Percentiles rank a stretch among this genome's conserved stretches.
Evolutionary conservation across 176 grass and related monocot genomes (phyloP).

Genomic region (Triticum monococcum): DNA sequence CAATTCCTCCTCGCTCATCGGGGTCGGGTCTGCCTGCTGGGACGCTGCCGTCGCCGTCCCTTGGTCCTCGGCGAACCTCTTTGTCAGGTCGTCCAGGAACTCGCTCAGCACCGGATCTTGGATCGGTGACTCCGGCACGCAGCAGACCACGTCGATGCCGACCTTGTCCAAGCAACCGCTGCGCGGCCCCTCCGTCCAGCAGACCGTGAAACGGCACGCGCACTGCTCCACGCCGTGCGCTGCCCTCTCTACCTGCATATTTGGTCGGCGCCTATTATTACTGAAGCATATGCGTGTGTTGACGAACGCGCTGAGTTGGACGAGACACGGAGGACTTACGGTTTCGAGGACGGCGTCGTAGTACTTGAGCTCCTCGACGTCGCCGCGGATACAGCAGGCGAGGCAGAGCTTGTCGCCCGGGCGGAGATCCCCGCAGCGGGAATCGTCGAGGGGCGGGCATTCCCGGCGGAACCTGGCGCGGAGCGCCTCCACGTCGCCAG

Average conservation of each 20-base stretch:
- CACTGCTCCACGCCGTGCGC: constrained; percentile 37
- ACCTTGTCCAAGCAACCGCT: not conserved
- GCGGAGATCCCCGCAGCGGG: constrained; percentile 33
- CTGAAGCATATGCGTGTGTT: not conserved
- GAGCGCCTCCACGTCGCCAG: constrained; percentile 10
- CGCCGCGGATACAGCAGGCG: not conserved
- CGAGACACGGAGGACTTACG: not conserved
- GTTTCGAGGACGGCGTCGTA: constrained; percentile 41
- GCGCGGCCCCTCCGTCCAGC: constrained; percentile 30
- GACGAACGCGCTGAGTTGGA: not conserved
- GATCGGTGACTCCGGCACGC: constrained; percentile 24
- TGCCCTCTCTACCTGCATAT: not conserved
- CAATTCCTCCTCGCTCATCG: too few species aligned
- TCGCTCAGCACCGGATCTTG: constrained; percentile 31
- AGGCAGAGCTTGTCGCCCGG: constrained; percentile 37
- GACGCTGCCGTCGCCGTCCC: too few species aligned
- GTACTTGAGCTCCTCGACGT: constrained; percentile 1
- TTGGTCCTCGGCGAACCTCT: not conserved
- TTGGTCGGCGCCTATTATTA: not conserved
- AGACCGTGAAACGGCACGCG: constrained; percentile 30
- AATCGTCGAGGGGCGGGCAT: constrained; percentile 17
- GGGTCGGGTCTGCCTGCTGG: too few species aligned
- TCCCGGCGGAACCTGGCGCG: constrained; percentile 27
- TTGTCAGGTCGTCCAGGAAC: constrained; percentile 30
- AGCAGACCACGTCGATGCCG: constrained; percentile 14